Base-by-base conservation (phyloP, 208 protist species). In the Herpetomonas muscarum region DNA sequence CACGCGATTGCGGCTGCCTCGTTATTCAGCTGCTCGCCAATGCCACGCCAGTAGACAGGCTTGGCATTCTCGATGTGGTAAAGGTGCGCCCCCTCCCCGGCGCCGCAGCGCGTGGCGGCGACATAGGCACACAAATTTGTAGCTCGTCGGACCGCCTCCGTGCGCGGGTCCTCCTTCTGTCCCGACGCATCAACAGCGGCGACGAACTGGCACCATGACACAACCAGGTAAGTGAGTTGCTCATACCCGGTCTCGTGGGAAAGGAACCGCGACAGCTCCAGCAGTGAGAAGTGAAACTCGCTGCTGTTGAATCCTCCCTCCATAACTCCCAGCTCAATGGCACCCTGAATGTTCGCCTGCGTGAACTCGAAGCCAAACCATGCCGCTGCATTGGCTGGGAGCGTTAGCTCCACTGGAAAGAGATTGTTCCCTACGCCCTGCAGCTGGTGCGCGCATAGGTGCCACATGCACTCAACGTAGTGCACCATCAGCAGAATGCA, bases 381-480 rank as follows among this genome's bases (percentile, higher is more conserved):
- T 22, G 39, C 63, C 13, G 66, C 46, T 12, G 66, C 50, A 17
- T 46, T 49, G 7, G 49, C 50, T 1, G 85, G 85, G 26, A 76
- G 24, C 17, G 26, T 10, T 13, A 84, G 49, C 29, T 65, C 45
- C 26, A 29, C 19, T 13, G 55, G 12, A 0, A 29, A 31, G 13
- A 19, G 29, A 41, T 26, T 26, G n/a, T 17, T 9, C 13, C 25
- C 31, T 4, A 17, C 42, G 2, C 57, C 55, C 3, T 42, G 37
- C 28, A 73, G 42, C 41, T 50, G n/a, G 22, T 44, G 44, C n/a
- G 30, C 49, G 36, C 53, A 55, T 9, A 73, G 55, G 21, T 67
- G 59, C 86, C 86, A 93, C 32, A 89, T 28, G 39, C 62, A 82
- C 2, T 66, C 71, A 10, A 93, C 56, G 56, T 93, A 93, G 62